phyloP scores from a whole-genome alignment of 805 yeast species.

The Lipomyces mesembrius region DNA sequence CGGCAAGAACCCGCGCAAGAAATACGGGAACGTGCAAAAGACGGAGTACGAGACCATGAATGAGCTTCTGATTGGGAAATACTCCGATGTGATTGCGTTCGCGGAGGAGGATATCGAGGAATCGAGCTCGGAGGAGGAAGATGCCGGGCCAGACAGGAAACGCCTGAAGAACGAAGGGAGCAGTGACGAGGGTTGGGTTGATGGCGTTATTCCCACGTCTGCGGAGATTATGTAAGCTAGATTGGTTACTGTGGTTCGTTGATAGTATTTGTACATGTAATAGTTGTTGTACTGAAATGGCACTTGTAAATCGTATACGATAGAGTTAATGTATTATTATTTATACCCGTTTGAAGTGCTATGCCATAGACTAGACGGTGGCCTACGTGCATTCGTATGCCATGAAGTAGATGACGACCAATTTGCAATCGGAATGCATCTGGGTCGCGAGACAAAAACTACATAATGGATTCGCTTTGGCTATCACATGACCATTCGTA shows the following conservation, averaged over 20 bases:
- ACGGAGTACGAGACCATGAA: constrained; percentile 73
- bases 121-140: constrained; percentile 15
- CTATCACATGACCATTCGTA: no score
- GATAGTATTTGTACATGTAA: not conserved
- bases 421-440: no score
- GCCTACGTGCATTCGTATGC: no score
- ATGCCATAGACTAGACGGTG: no score
- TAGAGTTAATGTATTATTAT: constrained; percentile 1
- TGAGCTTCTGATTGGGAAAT: constrained; percentile 77
- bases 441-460: no score
- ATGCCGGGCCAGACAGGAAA: constrained; percentile 20
- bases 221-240: not conserved
- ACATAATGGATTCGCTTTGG: no score
- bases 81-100: constrained; percentile 84
- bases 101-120: constrained; percentile 75
- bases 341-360: no score
- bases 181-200: not conserved
- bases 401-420: no score
- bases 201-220: constrained; percentile 2
- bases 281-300: not conserved
- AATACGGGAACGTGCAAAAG: constrained; percentile 85
- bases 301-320: not conserved
- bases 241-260: not conserved
- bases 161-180: constrained; percentile 10
- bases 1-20: constrained; percentile 78